phyloP scores from a whole-genome alignment of 768 basidiomycete species.

The Mycena polygramma region DNA sequence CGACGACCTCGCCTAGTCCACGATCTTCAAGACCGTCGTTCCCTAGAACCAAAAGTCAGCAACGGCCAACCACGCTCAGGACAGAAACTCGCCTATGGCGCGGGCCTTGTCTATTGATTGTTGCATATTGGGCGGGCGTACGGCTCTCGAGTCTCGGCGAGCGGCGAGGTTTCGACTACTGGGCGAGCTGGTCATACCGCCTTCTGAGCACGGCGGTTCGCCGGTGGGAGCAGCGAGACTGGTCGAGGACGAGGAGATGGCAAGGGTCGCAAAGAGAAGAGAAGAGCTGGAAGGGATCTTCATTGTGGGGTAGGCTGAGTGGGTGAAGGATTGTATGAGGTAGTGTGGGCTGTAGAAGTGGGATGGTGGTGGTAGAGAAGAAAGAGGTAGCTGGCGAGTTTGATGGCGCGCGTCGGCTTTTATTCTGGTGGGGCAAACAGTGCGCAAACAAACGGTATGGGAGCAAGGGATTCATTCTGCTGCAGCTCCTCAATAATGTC shows the following conservation, averaged over 20 bases:
- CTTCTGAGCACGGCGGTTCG: slow-evolving; percentile 42
- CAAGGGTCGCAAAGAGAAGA: slow-evolving; percentile 60
- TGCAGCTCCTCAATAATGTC: slow-evolving; percentile 17
- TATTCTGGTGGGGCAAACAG: slow-evolving; percentile 9
- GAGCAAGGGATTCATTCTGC: background rate
- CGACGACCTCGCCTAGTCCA: slow-evolving; percentile 8
- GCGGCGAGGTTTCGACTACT: slow-evolving; percentile 25
- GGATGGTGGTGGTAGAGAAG: slow-evolving; percentile 38
- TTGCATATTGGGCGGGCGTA: slow-evolving; percentile 35
- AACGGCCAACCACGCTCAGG: background rate
- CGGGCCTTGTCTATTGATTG: slow-evolving; percentile 27
- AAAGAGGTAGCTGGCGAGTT: slow-evolving; percentile 8
- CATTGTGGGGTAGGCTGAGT: slow-evolving; percentile 49
- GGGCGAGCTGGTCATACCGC: slow-evolving; percentile 35
- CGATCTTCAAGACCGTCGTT: slow-evolving; percentile 17
- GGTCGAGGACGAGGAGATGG: slow-evolving; percentile 64
- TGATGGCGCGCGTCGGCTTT: slow-evolving; percentile 31
- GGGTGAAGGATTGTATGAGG: slow-evolving; percentile 36
- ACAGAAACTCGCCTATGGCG: slow-evolving; percentile 13
- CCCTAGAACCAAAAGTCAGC: background rate
- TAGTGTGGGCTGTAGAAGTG: slow-evolving; percentile 18
- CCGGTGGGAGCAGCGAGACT: slow-evolving; percentile 59
- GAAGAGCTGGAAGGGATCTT: slow-evolving; percentile 63
- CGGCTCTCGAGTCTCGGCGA: slow-evolving; percentile 31
- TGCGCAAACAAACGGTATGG: background rate